Percentiles rank a stretch among this genome's conserved stretches.
phyloP scores from a whole-genome alignment of 2,329 filamentous ascomycete genomes.

The Trichoderma sp. region DNA sequence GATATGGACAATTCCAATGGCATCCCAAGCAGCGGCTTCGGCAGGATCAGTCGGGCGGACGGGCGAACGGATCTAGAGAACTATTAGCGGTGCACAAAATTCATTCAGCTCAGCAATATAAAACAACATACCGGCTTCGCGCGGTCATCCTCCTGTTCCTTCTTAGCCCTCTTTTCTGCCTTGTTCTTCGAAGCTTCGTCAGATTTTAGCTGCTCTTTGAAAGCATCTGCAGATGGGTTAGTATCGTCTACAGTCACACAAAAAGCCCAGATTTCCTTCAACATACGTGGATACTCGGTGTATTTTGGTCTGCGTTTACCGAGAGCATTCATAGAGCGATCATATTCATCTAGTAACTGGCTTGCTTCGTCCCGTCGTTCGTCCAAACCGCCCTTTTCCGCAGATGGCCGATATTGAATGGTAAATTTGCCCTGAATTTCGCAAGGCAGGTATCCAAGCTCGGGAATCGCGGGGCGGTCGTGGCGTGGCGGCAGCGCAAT shows the following conservation, averaged over 20 bases:
- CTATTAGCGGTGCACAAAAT: neutral
- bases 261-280: neutral
- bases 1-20: constrained; percentile 49
- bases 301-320: constrained; percentile 47
- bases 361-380: constrained; percentile 43
- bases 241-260: neutral
- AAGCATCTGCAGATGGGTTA: constrained; percentile 34
- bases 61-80: constrained; percentile 38
- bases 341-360: constrained; percentile 40
- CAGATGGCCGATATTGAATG: constrained; percentile 40
- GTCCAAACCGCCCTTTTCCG: constrained; percentile 41
- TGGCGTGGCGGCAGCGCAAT: constrained; percentile 42
- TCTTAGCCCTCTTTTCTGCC: constrained; percentile 46
- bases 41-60: constrained; percentile 45
- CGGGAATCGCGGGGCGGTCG: constrained; percentile 40
- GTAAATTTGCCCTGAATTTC: constrained; percentile 46
- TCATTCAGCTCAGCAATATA: neutral
- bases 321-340: constrained; percentile 41
- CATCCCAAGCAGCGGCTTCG: constrained; percentile 53
- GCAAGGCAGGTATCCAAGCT: constrained; percentile 42
- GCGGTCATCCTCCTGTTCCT: constrained; percentile 41
- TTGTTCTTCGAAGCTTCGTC: constrained; percentile 47
- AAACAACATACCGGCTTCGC: constrained; percentile 39
- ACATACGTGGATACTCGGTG: constrained; percentile 45
- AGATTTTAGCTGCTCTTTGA: constrained; percentile 47